Evolutionary conservation across 148 eudicot genomes (phyloP).

Genomic region (Pharnaceum exiguum): DNA sequence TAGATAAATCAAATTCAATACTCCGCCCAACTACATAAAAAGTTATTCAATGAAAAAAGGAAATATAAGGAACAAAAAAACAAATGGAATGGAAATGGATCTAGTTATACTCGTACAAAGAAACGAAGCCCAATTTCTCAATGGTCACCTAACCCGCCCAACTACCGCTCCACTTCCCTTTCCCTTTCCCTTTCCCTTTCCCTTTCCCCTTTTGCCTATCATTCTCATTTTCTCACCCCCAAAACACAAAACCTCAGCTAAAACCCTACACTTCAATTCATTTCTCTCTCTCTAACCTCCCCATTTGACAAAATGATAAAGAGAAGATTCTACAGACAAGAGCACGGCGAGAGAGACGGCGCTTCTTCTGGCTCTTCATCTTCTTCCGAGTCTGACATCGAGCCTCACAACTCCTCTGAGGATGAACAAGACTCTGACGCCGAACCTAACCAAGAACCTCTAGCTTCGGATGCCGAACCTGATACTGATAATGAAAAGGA

Average conservation of each 20-base stretch:
- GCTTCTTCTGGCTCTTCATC: conserved; percentile 51
- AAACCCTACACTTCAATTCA: too few species aligned
- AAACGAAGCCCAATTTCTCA: too few species aligned
- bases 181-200: background rate
- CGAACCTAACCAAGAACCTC: conserved; percentile 9
- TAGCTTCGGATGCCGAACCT: too few species aligned
- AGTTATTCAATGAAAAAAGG: too few species aligned
- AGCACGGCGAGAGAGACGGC: conserved; percentile 56
- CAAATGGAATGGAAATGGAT: too few species aligned
- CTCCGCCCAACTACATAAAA: too few species aligned
- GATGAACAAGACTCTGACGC: conserved; percentile 38
- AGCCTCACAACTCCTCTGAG: conserved; percentile 37
- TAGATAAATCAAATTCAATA: too few species aligned
- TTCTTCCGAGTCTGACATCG: conserved; percentile 65
- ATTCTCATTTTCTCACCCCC: background rate
- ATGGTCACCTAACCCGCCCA: background rate
- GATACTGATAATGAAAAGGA: conserved; percentile 20
- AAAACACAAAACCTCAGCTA: background rate
- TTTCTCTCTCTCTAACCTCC: too few species aligned
- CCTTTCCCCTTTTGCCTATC: background rate
- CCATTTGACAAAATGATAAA: conserved; percentile 60
- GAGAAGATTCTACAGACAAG: conserved; percentile 67
- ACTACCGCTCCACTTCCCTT: background rate
- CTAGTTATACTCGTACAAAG: too few species aligned
- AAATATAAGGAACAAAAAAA: too few species aligned